Evolutionary conservation across 208 protist genomes (phyloP), one percentile per base, ranked within the genome.

Genomic region (Porcisia hertigi): DNA sequence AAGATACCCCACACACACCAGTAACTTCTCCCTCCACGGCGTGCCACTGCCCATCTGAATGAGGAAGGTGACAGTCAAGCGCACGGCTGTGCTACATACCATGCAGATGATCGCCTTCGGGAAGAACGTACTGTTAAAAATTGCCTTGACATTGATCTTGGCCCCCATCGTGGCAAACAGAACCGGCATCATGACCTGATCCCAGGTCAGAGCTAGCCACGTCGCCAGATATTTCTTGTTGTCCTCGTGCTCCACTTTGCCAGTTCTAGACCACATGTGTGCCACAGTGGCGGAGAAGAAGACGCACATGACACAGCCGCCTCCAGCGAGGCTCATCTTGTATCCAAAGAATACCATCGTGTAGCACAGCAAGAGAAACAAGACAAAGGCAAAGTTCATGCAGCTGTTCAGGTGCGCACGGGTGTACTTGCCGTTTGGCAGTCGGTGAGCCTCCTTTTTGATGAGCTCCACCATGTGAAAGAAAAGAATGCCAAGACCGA

Each of bases 341-440:
- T 94, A 93, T 2, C 88, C 87, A 43, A 90, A 73, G 71, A 94
- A 92, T 58, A 96, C 89, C 81, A 96, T 88, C 49, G 86, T 57
- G 43, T 88, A 85, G 65, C 79, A 82, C 25, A 81, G 58, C 30
- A 84, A 52, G 18, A 93, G 63, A 69, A 93, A 91, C 57, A 94
- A 83, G 72, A 85, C 55, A 45, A 81, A 89, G 45, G 83, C 71
- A 53, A 96, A 85, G 79, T 92, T 75, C 55, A 93, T 75, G 36
- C 82, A 83, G 73, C 67, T 75, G 69, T 86, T 82, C 49, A 96
- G 89, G 80, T 94, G 89, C 58, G 79, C 65, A 63, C 81, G 85
- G 23, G 86, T 72, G 78, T 87, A 91, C 59, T 81, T 87, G 57
- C 88, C 88, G 63, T 90, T 93, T 3, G 92, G 92, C 63, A 94